Base-by-base conservation (phyloP, 176 grass and related monocot genomes). In the Triticum turgidum region DNA sequence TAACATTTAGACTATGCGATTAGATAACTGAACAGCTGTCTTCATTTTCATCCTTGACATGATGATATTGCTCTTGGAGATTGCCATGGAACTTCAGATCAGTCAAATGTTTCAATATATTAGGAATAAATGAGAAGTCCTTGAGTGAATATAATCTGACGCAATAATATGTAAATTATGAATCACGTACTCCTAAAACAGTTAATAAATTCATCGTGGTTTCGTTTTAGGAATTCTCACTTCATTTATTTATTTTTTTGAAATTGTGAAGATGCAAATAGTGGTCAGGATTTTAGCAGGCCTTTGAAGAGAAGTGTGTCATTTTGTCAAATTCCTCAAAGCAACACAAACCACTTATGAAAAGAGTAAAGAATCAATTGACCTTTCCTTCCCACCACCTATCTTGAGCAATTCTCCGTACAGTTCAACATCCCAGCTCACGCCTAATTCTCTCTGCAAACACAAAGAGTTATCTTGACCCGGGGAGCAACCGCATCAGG, bases 381-480 rank as follows among this genome's bases (percentile, higher is more conserved):
- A 98, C 96, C 96, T 98, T 86, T 98, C 96, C 86, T 98, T 98
- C 51, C 96, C 96, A 35, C 96, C 96, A 63, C 96, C 96, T 29
- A 98, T 98, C 90, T 94, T 92, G 67, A 98, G 96, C 72, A 98
- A 83, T 71, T 98, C 96, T 76, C 96, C 96, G 65, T 98, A 98
- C 4, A 98, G 37, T 82, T 89, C 86, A 65, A 98, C 91, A 63
- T 94, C 84, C 96, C 96, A 98, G 89, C 70, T 93, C 29, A 98
- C 90, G 21, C 93, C 91, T 86, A 98, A 86, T 89, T 95, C 91
- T 72, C 35, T 95, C 96, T 98, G 93, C 65, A 92, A 66, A 75
- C 17, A 45, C 37, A 18, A 90, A 87, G 15, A 71, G 65, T n/a
- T 2, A 30, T 76, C 1, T 75, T 51, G 42, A 18, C 12, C 12